Percentiles rank a stretch among this genome's conserved stretches.
Evolutionary conservation across 192 early-diverging fungal species (phyloP).

Genomic region (Backusella parvicylindrica): DNA sequence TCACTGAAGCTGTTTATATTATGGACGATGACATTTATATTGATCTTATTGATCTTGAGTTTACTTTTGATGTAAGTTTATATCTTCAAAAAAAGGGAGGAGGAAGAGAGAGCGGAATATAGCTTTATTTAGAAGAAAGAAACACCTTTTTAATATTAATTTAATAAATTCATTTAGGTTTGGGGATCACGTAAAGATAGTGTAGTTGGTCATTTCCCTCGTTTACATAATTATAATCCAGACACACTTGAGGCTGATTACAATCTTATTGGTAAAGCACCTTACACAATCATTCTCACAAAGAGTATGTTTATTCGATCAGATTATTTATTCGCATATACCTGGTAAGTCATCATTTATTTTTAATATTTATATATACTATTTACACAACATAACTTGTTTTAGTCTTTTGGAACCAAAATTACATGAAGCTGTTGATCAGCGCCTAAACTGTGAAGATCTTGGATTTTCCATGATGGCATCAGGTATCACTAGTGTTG

Average conservation of each 20-base stretch:
- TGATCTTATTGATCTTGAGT: slow-evolving; percentile 22
- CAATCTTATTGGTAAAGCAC: slow-evolving; percentile 3
- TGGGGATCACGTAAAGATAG: slow-evolving; percentile 24
- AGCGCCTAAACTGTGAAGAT: slow-evolving; percentile 30
- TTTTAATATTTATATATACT: background rate
- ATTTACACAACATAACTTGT: background rate
- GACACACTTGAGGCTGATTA: slow-evolving; percentile 5
- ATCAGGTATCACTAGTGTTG: slow-evolving; percentile 14
- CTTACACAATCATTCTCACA: slow-evolving; percentile 28
- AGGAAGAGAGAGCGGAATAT: background rate
- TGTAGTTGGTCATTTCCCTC: slow-evolving; percentile 32
- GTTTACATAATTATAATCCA: slow-evolving; percentile 18
- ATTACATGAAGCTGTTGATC: slow-evolving; percentile 27
- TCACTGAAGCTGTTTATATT: slow-evolving; percentile 29
- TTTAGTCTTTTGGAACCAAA: slow-evolving; percentile 15
- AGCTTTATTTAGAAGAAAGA: background rate
- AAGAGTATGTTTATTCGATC: slow-evolving; percentile 33
- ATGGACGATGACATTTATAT: slow-evolving; percentile 37
- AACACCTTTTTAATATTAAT: background rate
- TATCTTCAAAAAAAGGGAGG: background rate
- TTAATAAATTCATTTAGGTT: background rate
- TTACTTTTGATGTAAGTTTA: slow-evolving; percentile 27
- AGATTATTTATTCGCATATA: slow-evolving; percentile 33
- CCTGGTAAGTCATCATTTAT: slow-evolving; percentile 9
- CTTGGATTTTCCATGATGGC: slow-evolving; percentile 29